Percentiles rank a stretch among this genome's conserved stretches.
Conservation (phyloP, 2,329 filamentous ascomycete genomes). For the Atkinsonella hypoxylon region DNA sequence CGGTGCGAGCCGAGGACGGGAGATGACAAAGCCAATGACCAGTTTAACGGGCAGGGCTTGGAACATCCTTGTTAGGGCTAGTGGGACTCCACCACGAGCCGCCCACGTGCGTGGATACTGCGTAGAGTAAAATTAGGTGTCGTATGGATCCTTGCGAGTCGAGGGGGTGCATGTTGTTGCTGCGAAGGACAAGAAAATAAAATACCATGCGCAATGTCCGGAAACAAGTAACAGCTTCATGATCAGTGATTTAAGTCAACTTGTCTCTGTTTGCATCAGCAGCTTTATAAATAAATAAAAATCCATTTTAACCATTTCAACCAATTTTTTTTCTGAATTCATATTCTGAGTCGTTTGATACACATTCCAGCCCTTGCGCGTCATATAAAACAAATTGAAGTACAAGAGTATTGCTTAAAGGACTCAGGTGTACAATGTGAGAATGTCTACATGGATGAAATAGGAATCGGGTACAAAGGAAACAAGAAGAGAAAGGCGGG, state of each 20-base stretch:
- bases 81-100: slow-evolving; percentile 12
- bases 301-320: neutral
- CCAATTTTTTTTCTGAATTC: neutral
- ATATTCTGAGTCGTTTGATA: neutral
- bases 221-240: neutral
- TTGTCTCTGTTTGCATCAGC: neutral
- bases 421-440: neutral
- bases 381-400: slow-evolving; percentile 2
- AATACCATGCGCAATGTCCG: neutral
- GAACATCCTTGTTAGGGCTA: neutral
- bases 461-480: neutral
- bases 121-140: slow-evolving; percentile 10
- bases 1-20: slow-evolving; percentile 26
- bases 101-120: slow-evolving; percentile 23
- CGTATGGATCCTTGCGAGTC: neutral
- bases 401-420: neutral
- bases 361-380: neutral
- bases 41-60: slow-evolving; percentile 1
- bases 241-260: neutral
- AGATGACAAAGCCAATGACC: slow-evolving; percentile 1
- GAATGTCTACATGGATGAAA: neutral
- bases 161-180: neutral
- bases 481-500: neutral
- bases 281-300: neutral
- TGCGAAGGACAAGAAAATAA: neutral